phyloP scores from a whole-genome alignment of 139 green algal species.

The Mesotaenium endlicherianum region DNA sequence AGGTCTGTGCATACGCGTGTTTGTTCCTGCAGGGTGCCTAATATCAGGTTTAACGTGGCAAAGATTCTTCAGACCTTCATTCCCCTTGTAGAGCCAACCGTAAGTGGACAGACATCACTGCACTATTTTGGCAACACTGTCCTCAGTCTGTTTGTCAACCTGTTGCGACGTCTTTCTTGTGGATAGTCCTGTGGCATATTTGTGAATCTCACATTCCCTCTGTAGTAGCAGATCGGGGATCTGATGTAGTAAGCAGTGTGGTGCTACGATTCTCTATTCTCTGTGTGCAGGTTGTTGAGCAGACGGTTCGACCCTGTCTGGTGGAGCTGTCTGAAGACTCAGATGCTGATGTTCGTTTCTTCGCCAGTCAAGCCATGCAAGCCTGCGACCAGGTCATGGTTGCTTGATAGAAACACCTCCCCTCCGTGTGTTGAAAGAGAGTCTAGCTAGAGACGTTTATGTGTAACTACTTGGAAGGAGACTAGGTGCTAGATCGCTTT shows the following conservation, averaged over 20 bases:
- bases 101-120: slow-evolving; percentile 22
- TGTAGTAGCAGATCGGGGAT: too few species aligned
- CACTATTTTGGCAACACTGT: too few species aligned
- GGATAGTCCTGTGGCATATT: too few species aligned
- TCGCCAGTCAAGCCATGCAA: slow-evolving; percentile 54
- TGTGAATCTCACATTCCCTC: too few species aligned
- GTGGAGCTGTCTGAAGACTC: slow-evolving; percentile 76
- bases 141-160: too few species aligned
- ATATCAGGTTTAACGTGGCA: slow-evolving; percentile 92
- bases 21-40: slow-evolving; percentile 75
- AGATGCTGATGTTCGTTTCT: slow-evolving; percentile 93
- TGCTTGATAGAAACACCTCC: slow-evolving; percentile 15
- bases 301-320: slow-evolving; percentile 79
- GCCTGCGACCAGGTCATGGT: slow-evolving; percentile 53
- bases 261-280: too few species aligned
- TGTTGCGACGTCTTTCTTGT: too few species aligned
- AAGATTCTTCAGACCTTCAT: slow-evolving; percentile 83
- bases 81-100: slow-evolving; percentile 66
- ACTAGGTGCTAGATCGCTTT: not conserved
- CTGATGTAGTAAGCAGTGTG: too few species aligned
- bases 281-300: slow-evolving; percentile 64
- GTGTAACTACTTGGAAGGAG: not conserved
- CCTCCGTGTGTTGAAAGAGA: not conserved
- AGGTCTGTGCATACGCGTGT: too few species aligned
- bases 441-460: not conserved